phyloP scores from a whole-genome alignment of 2,329 filamentous ascomycete genomes.

The Myriosclerotinia scirpicola region DNA sequence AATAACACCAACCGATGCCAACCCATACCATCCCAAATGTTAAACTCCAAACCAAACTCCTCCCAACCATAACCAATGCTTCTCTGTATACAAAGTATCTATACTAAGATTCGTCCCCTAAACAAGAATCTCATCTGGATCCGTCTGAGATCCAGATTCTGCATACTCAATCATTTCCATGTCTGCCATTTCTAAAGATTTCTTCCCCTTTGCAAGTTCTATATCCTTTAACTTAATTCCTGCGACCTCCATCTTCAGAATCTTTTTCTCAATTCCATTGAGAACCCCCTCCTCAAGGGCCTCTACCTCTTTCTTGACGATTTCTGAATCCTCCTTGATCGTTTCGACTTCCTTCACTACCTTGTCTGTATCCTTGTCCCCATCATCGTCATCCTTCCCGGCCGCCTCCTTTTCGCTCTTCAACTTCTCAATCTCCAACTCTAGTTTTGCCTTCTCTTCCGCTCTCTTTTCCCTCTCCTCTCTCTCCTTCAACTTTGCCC shows the following conservation, averaged over 20 bases:
- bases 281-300: not conserved
- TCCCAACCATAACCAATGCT: not conserved
- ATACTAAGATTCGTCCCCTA: not conserved
- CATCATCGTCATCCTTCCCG: constrained; percentile 10
- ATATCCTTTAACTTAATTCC: constrained; percentile 13
- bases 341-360: not conserved
- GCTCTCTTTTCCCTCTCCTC: constrained; percentile 34
- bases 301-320: constrained; percentile 1
- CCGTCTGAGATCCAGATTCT: constrained; percentile 9
- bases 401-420: constrained; percentile 24
- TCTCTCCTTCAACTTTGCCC: constrained; percentile 35
- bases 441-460: constrained; percentile 29
- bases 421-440: constrained; percentile 28
- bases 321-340: not conserved
- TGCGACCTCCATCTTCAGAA: constrained; percentile 3
- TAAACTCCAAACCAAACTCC: too few relatives aligned
- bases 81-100: not conserved
- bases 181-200: not conserved
- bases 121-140: not conserved
- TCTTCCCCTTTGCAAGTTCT: constrained; percentile 5
- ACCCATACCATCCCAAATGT: not conserved
- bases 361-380: not conserved
- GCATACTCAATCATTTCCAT: constrained; percentile 4
- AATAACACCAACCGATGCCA: not conserved
- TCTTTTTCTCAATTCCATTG: not conserved